These are phyloP conservation scores for Fusarium circinatum DNA, from an alignment of 2,329 filamentous ascomycete genomes.

Conservation along the genomic window DNA sequence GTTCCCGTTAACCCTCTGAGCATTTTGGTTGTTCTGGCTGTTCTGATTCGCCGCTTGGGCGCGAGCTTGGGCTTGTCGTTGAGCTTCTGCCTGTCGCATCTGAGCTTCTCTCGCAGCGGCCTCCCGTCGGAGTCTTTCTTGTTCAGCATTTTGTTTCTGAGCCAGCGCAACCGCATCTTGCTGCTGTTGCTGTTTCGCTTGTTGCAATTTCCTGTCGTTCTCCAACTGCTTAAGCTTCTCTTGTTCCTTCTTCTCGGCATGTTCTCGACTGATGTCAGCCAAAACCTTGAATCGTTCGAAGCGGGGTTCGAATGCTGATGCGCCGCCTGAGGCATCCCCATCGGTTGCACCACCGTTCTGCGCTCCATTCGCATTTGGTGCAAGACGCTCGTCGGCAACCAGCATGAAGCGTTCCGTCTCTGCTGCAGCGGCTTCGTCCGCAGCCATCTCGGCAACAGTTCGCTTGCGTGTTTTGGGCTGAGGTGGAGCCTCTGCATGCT, in stretches of 20 bases:
- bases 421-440: slow-evolving; percentile 90
- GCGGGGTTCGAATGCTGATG: slow-evolving; percentile 80
- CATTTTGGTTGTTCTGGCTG: slow-evolving; percentile 42
- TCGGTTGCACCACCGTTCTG: slow-evolving; percentile 70
- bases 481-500: slow-evolving; percentile 80
- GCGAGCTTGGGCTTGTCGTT: slow-evolving; percentile 49
- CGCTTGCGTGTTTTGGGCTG: slow-evolving; percentile 90
- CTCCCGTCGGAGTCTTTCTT: slow-evolving; percentile 53
- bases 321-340: slow-evolving; percentile 76
- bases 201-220: slow-evolving; percentile 63
- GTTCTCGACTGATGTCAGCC: slow-evolving; percentile 82
- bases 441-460: slow-evolving; percentile 92
- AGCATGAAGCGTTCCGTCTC: slow-evolving; percentile 94
- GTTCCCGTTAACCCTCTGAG: slow-evolving; percentile 39
- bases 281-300: slow-evolving; percentile 95
- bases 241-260: slow-evolving; percentile 79
- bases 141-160: slow-evolving; percentile 54
- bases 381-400: slow-evolving; percentile 84
- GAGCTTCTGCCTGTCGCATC: slow-evolving; percentile 50
- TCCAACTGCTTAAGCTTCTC: slow-evolving; percentile 77
- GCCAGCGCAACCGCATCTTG: slow-evolving; percentile 57
- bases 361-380: slow-evolving; percentile 66
- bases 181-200: slow-evolving; percentile 55
- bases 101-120: slow-evolving; percentile 52
- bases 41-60: slow-evolving; percentile 46